Percentiles rank a stretch among this genome's conserved stretches.
phyloP scores from a whole-genome alignment of 179 eudicot species.

The Nepenthes alata region DNA sequence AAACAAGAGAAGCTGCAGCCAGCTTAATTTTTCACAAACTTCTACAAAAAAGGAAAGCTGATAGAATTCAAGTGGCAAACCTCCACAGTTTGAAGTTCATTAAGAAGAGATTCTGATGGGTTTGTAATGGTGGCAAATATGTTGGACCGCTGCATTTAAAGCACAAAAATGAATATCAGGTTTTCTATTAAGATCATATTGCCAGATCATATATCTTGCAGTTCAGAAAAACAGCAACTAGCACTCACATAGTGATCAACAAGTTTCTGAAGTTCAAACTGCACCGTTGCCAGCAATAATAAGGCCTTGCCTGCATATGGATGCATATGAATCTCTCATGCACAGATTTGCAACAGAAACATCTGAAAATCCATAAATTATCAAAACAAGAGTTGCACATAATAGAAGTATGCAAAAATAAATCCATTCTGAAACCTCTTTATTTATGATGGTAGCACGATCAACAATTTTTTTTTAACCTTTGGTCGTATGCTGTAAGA shows the following conservation, averaged over 20 bases:
- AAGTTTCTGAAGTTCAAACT: conserved; percentile 84
- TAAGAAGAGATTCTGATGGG: conserved; percentile 88
- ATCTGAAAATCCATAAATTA: neutral
- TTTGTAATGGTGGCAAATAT: conserved; percentile 65
- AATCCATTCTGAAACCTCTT: too few species aligned
- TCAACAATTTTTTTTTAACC: too few species aligned
- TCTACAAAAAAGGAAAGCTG: neutral
- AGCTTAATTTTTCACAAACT: neutral
- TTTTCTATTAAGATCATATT: neutral
- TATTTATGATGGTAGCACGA: too few species aligned
- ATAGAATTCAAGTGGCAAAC: conserved; percentile 24
- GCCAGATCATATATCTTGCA: neutral
- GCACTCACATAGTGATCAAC: conserved; percentile 79
- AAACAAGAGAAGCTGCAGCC: too few species aligned
- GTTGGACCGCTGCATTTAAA: conserved; percentile 69
- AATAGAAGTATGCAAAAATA: too few species aligned
- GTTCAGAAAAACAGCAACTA: conserved; percentile 8
- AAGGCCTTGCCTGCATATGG: conserved; percentile 54
- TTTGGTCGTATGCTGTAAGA: too few species aligned
- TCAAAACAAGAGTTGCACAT: neutral
- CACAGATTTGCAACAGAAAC: neutral
- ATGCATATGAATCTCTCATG: conserved; percentile 5
- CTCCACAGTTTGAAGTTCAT: conserved; percentile 94
- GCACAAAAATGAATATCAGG: conserved; percentile 8
- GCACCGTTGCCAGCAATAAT: conserved; percentile 63